Base-by-base conservation (phyloP, 441 rosid genomes). In the Lepidium campestre region DNA sequence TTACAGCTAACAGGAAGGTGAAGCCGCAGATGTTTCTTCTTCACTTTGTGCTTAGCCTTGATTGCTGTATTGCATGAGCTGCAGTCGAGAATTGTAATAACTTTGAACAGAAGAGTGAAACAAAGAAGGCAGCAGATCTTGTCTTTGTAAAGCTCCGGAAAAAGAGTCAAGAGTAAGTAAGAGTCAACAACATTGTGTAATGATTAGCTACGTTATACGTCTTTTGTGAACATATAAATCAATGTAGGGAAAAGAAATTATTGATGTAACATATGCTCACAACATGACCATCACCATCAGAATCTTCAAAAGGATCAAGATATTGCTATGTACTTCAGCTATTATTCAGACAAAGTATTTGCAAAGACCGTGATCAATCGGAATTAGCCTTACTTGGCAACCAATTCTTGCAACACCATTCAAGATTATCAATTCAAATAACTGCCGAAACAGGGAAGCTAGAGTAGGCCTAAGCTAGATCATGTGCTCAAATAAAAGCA, bases 341-440 rank as follows among this genome's bases (percentile, higher is more conserved):
- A 82, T 3, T 78, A 77, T 48, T 76, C 80, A 10, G 82, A 62
- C 57, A 81, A 67, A n/a, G n/a, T n/a, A n/a, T n/a, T n/a, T n/a
- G 74, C 77, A 68, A 14, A 81, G 82, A 62, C 85, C 85, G 23
- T 81, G 85, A 61, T 81, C 82, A 6, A 78, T 78, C 9, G 82
- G 85, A 41, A 81, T 46, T 17, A 81, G 74, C 47, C n/a, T n/a
- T n/a, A n/a, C n/a, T n/a, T n/a, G n/a, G n/a, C n/a, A n/a, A n/a
- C n/a, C n/a, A n/a, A n/a, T n/a, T n/a, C n/a, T n/a, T n/a, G n/a
- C n/a, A n/a, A n/a, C n/a, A n/a, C n/a, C n/a, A n/a, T n/a, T n/a
- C n/a, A n/a, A n/a, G n/a, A n/a, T n/a, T n/a, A n/a, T n/a, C n/a
- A n/a, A n/a, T n/a, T n/a, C n/a, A n/a, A n/a, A n/a, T n/a, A n/a